Base-by-base conservation (phyloP, 345 rosid species). In the Camelina neglecta region DNA sequence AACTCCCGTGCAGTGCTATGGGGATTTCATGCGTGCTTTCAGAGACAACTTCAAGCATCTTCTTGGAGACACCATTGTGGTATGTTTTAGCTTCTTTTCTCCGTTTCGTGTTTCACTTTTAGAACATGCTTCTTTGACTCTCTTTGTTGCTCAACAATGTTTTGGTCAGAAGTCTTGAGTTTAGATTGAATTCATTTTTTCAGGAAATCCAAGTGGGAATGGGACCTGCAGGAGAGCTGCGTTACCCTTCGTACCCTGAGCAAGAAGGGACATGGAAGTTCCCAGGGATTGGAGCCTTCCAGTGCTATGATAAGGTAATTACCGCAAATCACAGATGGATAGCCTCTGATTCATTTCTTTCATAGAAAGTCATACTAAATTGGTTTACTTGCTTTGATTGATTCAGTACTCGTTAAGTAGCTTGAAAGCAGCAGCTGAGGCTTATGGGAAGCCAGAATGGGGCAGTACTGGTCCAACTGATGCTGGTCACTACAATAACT, bases 181-280 rank as follows among this genome's bases (percentile, higher is more conserved):
- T 63, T 62, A 35, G 60, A 39, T 24, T 65, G 48, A 49, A 58
- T 45, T 45, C 51, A 3, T 29, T 13, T 20, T 70, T 26, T 9
- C 83, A 92, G 99, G 97, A 95, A 90, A 95, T 95, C 66, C 99
- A 95, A 87, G 93, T 88, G 26, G 97, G 99, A 60, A 92, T 95
- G 99, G 99, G 99, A 56, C 99, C 97, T 53, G 99, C 97, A 23
- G 97, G 99, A 44, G 99, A 95, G 80, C 90, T 92, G 31, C 93
- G 97, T 13, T 95, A 87, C 66, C 97, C 97, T 55, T 95, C 97
- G 0, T 95, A 95, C 63, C 97, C 99, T 0, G 97, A 95, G 85
- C 87, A 81, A 41, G 60, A 92, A 29, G 99, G 97, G 47, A 86
- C 83, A 35, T 95, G 99, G 99, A 95, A 41, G 75, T 95, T 95